Evolutionary conservation across 768 basidiomycete genomes (phyloP), one percentile per base, ranked within the genome.

Genomic region (Pleurotus sapidus): DNA sequence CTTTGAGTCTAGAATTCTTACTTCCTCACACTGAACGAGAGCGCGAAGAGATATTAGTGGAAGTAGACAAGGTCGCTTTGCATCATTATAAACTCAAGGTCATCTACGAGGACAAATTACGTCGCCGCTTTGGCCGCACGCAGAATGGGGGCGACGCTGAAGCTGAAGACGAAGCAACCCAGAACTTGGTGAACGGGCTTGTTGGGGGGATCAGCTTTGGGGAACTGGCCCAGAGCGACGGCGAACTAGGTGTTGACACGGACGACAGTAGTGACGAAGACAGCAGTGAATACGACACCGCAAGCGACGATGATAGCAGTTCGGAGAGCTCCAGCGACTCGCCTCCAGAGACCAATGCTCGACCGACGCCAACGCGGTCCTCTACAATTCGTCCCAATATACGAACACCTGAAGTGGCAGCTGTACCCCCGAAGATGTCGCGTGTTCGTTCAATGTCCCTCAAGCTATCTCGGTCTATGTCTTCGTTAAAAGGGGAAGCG

Each of bases 61-160:
- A 99, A 68, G 84, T 98, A 3, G 97, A 99, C 71, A 82, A 83
- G 57, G 84, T 98, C 51, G 89, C 94, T 12, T 76, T 87, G 46
- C 95, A 98, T 68, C 96, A 99, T 71, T 97, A 98, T 74, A 87
- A 89, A 68, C 82, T 95, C 59, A 99, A 99, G 76, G 78, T 98
- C 24, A 79, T 91, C 8, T 89, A 97, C 66, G 97, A 99, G 72
- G 89, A 88, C 66, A 95, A 92, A 73, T 77, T 98, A 47, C 82
- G 93, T n/a, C 79, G 88, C 46, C 81, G 95, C 39, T 95, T 99
- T 70, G 84, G 85, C 43, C 82, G 83, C 56, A 79, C 76, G 17
- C 79, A 81, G 58, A 69, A 72, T 55, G 71, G 72, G 67, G 71
- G 71, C 51, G 84, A 83, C 46, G 83, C 81, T 1, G 84, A 87